Evolutionary conservation across 2,329 filamentous ascomycete genomes (phyloP), one percentile per base, ranked within the genome.

Genomic region (Colletotrichum liaoningense): DNA sequence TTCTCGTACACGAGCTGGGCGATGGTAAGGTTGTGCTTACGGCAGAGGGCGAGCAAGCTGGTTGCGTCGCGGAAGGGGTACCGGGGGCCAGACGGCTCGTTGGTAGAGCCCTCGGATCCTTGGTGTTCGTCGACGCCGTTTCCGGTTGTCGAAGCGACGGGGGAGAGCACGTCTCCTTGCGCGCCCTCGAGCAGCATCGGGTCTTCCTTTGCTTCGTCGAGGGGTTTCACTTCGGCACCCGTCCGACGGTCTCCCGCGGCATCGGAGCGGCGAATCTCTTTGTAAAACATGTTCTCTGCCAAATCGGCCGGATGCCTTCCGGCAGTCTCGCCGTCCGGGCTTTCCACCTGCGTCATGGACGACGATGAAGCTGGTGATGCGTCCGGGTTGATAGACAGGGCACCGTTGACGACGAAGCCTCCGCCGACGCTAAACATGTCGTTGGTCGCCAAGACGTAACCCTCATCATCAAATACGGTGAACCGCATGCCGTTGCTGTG

Each of bases 401-500:
- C 82, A 12, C 86, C 86, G 60, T 88, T 88, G 65, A 88, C 86
- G 49, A 88, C 86, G 66, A 88, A 88, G 1, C 86, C 86, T n/a
- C 86, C 86, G 1, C 86, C 86, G 2, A 88, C 86, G 63, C 86
- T 88, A 75, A 88, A 88, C 74, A 88, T 79, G 74, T 88, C 86
- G 68, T 88, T 88, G 22, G 83, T 86, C 1, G 86, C 86, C 42
- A 88, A 76, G 74, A 86, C 82, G 35, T 80, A 83, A 12, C 86
- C 86, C 2, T 87, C 81, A 4, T 84, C 76, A 68, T 87, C 85
- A 59, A 85, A 88, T 3, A 87, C 86, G n/a, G 81, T 86, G 66
- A 88, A 83, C 1, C 86, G 85, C 86, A 88, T 87, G 55, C 86
- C 86, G 64, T 88, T 88, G 79, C 86, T 88, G 76, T 88, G 86